Evolutionary conservation across 2,329 filamentous ascomycete genomes (phyloP).

Genomic region (Pseudogymnoascus sp.): DNA sequence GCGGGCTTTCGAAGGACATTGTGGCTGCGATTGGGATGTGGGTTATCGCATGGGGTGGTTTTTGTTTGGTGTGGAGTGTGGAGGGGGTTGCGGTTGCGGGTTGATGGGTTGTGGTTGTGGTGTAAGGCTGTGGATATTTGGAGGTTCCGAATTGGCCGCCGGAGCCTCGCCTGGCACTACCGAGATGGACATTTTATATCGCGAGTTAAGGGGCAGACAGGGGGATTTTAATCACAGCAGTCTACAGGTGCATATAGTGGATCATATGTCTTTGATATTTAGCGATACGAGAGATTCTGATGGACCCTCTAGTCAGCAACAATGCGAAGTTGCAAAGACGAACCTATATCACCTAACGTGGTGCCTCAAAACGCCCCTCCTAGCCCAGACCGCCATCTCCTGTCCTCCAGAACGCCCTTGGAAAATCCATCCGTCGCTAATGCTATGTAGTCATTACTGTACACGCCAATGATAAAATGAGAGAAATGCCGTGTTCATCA

Average conservation of each 20-base stretch:
- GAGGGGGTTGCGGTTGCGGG: neutral
- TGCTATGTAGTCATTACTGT: constrained; percentile 3
- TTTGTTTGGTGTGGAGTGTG: neutral
- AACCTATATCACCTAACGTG: neutral
- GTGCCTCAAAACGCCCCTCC: neutral
- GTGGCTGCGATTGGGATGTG: constrained; percentile 12
- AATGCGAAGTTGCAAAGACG: neutral
- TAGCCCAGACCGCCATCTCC: neutral
- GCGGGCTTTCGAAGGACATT: constrained; percentile 67
- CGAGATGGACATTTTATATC: neutral
- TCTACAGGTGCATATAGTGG: neutral
- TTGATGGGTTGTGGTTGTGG: neutral
- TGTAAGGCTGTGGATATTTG: constrained; percentile 4
- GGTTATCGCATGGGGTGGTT: neutral
- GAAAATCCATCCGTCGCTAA: constrained; percentile 5
- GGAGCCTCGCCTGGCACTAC: constrained; percentile 1
- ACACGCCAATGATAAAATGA: constrained; percentile 7
- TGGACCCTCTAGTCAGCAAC: neutral
- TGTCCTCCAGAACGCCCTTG: constrained; percentile 2
- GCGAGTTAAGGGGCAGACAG: neutral
- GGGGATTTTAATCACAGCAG: neutral
- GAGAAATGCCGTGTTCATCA: neutral
- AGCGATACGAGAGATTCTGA: neutral
- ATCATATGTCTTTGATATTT: neutral
- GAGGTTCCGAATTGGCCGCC: neutral